Base-by-base conservation (phyloP, 768 basidiomycete genomes). In the Mycena belliarum region DNA sequence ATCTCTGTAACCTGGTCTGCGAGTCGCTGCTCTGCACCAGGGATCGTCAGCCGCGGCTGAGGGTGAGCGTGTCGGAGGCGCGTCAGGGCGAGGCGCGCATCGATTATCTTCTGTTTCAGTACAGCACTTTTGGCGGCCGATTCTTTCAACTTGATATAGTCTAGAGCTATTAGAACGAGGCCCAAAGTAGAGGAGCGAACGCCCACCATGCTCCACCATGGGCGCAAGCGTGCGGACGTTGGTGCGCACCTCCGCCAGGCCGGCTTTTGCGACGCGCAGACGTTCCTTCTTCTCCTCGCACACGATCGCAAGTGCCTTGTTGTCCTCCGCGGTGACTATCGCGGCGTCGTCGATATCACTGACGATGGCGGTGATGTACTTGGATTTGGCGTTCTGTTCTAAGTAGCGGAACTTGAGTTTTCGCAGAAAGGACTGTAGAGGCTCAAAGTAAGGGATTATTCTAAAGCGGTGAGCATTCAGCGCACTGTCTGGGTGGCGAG, bases 331-430 rank as follows among this genome's bases (percentile, higher is more conserved):
- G 6, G 88, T 88, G 38, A 94, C 84, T 57, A 86, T 83, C 3
- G 89, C 88, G 44, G 52, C 58, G 26, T 95, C 91, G 64, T 91
- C 86, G 52, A 84, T 85, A 60, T 94, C 89, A 68, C 87, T 91
- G 47, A 93, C 88, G 64, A 95, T 93, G 0, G 85, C 86, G 69
- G 89, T 88, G 64, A 94, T 80, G 66, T 95, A 95, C 71, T 89
- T 87, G 65, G 92, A 85, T 68, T 95, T 96, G 4, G 94, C 91
- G 63, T 93, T 91, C 70, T 93, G 91, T 66, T 96, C 92, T 18
- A 94, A 75, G 68, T 93, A 94, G 61, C 91, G 89, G 66, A 92
- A 93, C 72, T 95, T 95, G 25, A 95, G 82, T 65, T 91, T 91
- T 23, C 87, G 80, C 20, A 93, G 75, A 64, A 86, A 90, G 8